Base-by-base conservation (phyloP, 139 green algal species). In the Tetradesmus lagerheimii region DNA sequence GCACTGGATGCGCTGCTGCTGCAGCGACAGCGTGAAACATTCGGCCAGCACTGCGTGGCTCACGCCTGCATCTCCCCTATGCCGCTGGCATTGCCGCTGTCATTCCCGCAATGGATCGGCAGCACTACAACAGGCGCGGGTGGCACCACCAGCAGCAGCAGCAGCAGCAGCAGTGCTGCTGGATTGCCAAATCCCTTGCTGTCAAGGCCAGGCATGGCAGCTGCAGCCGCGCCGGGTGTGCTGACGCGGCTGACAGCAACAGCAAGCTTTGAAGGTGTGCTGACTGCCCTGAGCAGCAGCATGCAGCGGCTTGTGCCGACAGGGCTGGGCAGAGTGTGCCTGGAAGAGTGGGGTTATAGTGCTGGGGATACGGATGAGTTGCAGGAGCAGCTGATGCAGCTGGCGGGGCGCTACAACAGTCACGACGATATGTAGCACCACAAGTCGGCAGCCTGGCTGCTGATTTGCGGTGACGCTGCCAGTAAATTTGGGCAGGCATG, bases 41-140 rank as follows among this genome's bases (percentile, higher is more conserved):
- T 34, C 23, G 77, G 82, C 29, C 75, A 71, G 9, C 79, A 39
- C 37, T 92, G 88, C 53, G 88, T 95, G 34, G 43, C 43, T 34
- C 91, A 94, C 37, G 89, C 87, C 62, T 93, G 90, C 66, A 83
- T 92, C 0, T 20, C 78, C 27, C 86, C 93, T 1, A 64, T 93
- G 82, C 90, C 93, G 1, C 77, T 95, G 80, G 39, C 89, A 23
- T 39, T 94, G n/a, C 93, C 93, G 9, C 83, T 95, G 77, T 92
- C 92, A 15, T 95, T 93, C 90, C 93, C 93, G 0, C 0, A 53
- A 23, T 66, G 90, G 12, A 87, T 92, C 45, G 64, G 35, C 5
- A 16, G 34, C 1, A 0, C 20, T 38, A 50, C 81, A 5, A 53
- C 83, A 12, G n/a, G 34, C 41, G 53, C 78, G 3, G 87, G 83